Conservation (phyloP, 345 rosid species). For the Chamaenerion angustifolium region DNA sequence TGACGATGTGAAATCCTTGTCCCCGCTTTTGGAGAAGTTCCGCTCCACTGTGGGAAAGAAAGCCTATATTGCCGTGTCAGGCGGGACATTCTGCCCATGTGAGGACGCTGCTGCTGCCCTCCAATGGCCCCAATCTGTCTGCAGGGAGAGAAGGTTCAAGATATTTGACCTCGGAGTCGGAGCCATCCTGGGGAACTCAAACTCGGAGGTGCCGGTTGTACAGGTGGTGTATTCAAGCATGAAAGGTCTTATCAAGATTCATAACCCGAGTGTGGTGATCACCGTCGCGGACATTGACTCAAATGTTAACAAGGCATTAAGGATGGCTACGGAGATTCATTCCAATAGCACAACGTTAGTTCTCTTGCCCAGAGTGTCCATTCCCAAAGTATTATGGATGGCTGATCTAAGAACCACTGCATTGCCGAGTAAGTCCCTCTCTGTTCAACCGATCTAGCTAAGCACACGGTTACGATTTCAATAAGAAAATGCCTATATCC, state of each 20-base stretch:
- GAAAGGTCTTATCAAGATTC: slow-evolving; percentile 83
- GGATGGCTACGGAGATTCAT: slow-evolving; percentile 61
- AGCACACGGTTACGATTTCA: no score
- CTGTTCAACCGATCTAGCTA: no score
- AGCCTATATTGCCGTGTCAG: slow-evolving; percentile 79
- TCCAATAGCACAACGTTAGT: slow-evolving; percentile 38
- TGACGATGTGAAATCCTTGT: slow-evolving; percentile 55
- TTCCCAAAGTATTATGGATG: slow-evolving; percentile 91
- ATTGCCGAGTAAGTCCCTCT: slow-evolving; percentile 60
- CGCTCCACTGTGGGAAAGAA: slow-evolving; percentile 74
- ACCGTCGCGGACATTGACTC: slow-evolving; percentile 58
- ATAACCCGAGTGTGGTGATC: slow-evolving; percentile 81
- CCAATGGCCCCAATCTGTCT: slow-evolving; percentile 64
- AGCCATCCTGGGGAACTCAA: slow-evolving; percentile 41
- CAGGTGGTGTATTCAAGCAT: slow-evolving; percentile 80
- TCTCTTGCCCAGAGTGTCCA: slow-evolving; percentile 56
- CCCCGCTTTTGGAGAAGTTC: slow-evolving; percentile 75
- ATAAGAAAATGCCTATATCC: no score
- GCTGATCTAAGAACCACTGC: slow-evolving; percentile 94
- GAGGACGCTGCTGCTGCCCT: slow-evolving; percentile 67
- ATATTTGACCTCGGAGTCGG: slow-evolving; percentile 72
- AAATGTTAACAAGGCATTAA: slow-evolving; percentile 75
- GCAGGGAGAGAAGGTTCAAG: slow-evolving; percentile 78
- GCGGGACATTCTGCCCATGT: slow-evolving; percentile 73
- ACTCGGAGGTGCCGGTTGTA: slow-evolving; percentile 84